Base-by-base conservation (phyloP, 768 basidiomycete genomes). In the Lactifluus volemus region DNA sequence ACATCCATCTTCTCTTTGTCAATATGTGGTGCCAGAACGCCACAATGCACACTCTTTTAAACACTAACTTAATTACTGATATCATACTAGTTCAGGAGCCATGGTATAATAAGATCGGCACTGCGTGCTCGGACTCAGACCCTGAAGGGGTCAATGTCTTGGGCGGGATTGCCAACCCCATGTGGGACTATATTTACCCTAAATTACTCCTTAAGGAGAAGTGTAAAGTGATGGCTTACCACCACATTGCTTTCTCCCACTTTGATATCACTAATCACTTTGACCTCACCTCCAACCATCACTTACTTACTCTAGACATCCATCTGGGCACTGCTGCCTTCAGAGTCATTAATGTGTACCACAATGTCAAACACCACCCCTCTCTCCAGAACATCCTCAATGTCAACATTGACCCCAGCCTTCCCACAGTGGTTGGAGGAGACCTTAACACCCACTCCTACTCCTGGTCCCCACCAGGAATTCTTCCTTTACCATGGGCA, bases 141-240 rank as follows among this genome's bases (percentile, higher is more conserved):
- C 51, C 34, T 12, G n/a, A 9, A 6, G 51, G 51, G 17, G 21
- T 15, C 1, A 5, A n/a, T 5, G 17, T 30, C 34, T 32, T 21
- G 2, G 36, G 51, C 2, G n/a, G 19, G 1, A 36, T 30, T 0
- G 10, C 51, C 5, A 21, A 41, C 34, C 51, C 51, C 1, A 3
- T 4, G 1, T 53, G 51, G 51, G 51, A 53, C 4, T 10, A 0
- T 5, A 1, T 38, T 1, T 19, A 21, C 36, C 51, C 36, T n/a
- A n/a, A 2, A 38, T 2, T 5, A 38, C 8, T 7, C 4, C 0
- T 1, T 4, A 0, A 12, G 21, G 21, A n/a, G 4, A 25, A 9
- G 3, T 48, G 47, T 11, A 53, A 53, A 41, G 51, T 53, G 3
- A n/a, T 11, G 2, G 47, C 47, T 0, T 48, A 21, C 19, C 9